A percentile compares a stretch with the other conserved stretches of the same genome.
Conservation (phyloP, 345 rosid genomes). For the Citrus cavaleriei region DNA sequence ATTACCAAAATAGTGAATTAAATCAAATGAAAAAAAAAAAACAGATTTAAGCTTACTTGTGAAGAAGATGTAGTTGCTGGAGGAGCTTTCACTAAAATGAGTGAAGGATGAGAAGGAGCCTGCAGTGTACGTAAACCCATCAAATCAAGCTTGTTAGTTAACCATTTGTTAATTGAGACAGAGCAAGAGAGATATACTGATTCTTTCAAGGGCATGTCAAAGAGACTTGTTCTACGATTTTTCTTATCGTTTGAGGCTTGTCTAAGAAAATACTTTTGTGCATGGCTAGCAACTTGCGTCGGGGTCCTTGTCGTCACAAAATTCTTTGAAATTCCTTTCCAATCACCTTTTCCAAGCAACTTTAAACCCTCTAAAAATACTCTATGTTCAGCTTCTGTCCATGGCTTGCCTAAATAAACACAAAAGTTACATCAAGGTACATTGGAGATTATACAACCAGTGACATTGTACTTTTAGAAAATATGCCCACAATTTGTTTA, state of each 20-base stretch:
- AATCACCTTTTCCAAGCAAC: constrained; percentile 60
- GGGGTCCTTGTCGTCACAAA: constrained; percentile 55
- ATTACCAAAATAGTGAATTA: background rate
- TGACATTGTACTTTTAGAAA: too few species aligned
- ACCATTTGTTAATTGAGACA: background rate
- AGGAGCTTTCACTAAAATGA: background rate
- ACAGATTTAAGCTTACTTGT: background rate
- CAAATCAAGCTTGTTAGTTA: background rate
- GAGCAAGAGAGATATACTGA: constrained; percentile 9
- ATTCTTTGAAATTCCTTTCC: constrained; percentile 61
- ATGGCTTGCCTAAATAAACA: constrained; percentile 45
- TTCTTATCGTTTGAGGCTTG: constrained; percentile 29
- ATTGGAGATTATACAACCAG: too few species aligned
- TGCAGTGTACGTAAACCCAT: background rate
- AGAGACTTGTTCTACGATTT: constrained; percentile 56
- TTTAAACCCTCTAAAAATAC: constrained; percentile 46
- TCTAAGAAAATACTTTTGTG: constrained; percentile 64
- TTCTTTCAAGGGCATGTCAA: constrained; percentile 40
- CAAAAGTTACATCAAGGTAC: background rate
- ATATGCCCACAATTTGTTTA: too few species aligned
- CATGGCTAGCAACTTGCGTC: constrained; percentile 73
- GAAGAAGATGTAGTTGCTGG: background rate
- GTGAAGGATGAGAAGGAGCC: background rate
- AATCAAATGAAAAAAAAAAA: background rate
- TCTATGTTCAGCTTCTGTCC: constrained; percentile 67